Percentiles rank a stretch among this genome's conserved stretches.
phyloP scores from a whole-genome alignment of 2,329 filamentous ascomycete species.

The Magnaporthiopsis poae region DNA sequence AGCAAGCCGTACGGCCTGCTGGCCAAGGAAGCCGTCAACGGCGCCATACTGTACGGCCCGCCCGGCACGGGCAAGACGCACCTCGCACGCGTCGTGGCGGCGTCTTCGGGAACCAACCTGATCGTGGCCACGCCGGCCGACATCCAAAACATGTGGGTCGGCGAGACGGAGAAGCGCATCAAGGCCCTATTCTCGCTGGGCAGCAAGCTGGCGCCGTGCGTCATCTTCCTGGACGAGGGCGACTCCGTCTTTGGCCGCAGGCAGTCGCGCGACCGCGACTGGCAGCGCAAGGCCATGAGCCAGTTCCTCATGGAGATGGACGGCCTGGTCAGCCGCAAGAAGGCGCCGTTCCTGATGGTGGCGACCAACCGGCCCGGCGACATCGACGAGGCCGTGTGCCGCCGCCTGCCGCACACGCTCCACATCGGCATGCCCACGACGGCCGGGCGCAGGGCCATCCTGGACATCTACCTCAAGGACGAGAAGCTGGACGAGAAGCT shows the following conservation, averaged over 20 bases:
- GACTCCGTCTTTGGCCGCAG: conserved; percentile 33
- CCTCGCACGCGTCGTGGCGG: conserved; percentile 85
- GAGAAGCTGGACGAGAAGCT: conserved; percentile 73
- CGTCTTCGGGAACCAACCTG: conserved; percentile 85
- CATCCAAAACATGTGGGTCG: conserved; percentile 85
- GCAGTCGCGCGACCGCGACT: conserved; percentile 50
- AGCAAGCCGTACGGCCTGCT: conserved; percentile 1
- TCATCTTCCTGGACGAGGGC: conserved; percentile 97
- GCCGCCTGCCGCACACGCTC: conserved; percentile 79
- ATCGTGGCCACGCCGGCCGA: conserved; percentile 95
- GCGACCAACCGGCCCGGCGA: conserved; percentile 93
- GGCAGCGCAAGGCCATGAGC: conserved; percentile 26
- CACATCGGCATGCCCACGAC: conserved; percentile 84
- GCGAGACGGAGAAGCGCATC: conserved; percentile 90
- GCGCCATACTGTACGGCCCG: conserved; percentile 88
- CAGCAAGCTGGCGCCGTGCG: conserved; percentile 76
- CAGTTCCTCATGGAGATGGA: conserved; percentile 8
- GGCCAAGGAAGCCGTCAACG: conserved; percentile 23
- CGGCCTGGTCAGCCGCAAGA: conserved; percentile 23
- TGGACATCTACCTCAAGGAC: conserved; percentile 69
- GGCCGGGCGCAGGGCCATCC: conserved; percentile 79
- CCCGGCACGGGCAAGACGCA: conserved; percentile 96
- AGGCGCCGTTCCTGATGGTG: conserved; percentile 87
- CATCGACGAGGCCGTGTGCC: conserved; percentile 83
- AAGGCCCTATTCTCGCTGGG: conserved; percentile 78